Evolutionary conservation across 2,329 filamentous ascomycete species (phyloP), one percentile per base, ranked within the genome.

Genomic region (Scorias spongiosa): DNA sequence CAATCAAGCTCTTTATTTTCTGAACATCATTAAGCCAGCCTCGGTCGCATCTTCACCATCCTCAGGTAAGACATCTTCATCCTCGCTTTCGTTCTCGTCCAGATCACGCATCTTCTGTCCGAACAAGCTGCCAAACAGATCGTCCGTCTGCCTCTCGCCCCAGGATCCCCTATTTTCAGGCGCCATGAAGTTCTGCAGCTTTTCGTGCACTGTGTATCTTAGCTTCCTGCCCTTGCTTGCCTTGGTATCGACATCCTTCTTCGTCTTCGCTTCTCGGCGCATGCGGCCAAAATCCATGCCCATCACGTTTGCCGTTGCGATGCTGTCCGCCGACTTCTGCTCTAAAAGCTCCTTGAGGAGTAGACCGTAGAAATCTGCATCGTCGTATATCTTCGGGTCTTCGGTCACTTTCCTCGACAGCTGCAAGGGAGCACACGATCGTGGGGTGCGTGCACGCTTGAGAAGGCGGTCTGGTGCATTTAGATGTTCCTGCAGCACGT

Each of bases 111-210:
- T 37, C 29, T 60, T 62, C 48, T 65, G 59, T 4, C 70, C 70
- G 51, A 72, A 69, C 52, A 73, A 50, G 49, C 69, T 69, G 5
- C 64, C 62, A 52, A 73, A 73, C 47, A 73, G 54, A 50, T 72
- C 70, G 49, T 91, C 84, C 46, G 86, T 77, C 44, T 88, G 86
- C 47, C 76, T 74, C 51, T 81, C 78, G 48, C 84, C 83, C 91
- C 91, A 98, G 12, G 63, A 65, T 2, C 81, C 73, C 43, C 84
- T 71, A 59, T 93, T 84, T 61, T 95, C 86, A 0, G 87, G 80
- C 10, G 88, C 88, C 87, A 95, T 95, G 59, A 96, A 96, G 63
- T 95, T 95, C 66, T 94, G 85, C 57, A 98, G 64, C 69, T 96
- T 96, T 68, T 96, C 89, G 59, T 96, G 88, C 39, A 95, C 86